These are phyloP conservation scores for Hypholoma fasciculare DNA, from an alignment of 768 basidiomycete genomes.

Conservation along the genomic window DNA sequence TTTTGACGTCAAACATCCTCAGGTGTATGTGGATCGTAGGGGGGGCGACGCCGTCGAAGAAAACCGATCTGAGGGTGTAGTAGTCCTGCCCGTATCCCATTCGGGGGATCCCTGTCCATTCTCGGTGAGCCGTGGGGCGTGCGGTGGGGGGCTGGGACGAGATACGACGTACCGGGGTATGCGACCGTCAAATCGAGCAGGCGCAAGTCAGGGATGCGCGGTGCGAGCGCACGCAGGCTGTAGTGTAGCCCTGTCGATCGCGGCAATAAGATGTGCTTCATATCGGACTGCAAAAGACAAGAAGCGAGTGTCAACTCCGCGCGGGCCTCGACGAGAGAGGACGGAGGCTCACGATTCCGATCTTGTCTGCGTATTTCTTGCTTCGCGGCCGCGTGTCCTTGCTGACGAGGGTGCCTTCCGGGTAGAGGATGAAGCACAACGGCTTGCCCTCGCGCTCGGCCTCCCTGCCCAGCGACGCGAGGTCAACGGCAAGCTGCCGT, in stretches of 20 bases:
- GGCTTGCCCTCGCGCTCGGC: constrained; percentile 71
- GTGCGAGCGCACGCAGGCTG: constrained; percentile 76
- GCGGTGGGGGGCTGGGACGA: neutral
- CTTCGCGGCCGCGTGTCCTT: constrained; percentile 83
- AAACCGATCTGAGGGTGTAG: constrained; percentile 90
- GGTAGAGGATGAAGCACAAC: constrained; percentile 85
- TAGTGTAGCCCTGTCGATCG: constrained; percentile 91
- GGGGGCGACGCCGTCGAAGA: constrained; percentile 77
- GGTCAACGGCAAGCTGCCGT: constrained; percentile 58
- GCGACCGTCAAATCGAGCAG: constrained; percentile 90
- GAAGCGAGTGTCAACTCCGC: neutral
- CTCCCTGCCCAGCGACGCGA: constrained; percentile 67
- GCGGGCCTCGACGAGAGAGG: neutral
- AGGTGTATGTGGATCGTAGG: constrained; percentile 88
- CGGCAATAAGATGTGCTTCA: constrained; percentile 81
- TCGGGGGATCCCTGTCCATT: constrained; percentile 64
- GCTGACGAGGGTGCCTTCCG: constrained; percentile 94
- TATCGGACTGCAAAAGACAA: constrained; percentile 61
- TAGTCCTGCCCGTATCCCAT: constrained; percentile 83
- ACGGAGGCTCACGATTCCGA: constrained; percentile 71
- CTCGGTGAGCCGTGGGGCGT: neutral
- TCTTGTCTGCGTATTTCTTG: constrained; percentile 85
- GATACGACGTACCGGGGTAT: constrained; percentile 79
- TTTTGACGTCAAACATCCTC: constrained; percentile 69
- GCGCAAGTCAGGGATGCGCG: constrained; percentile 73